These are phyloP conservation scores for Pseudophaeomoniella oleicola DNA, from an alignment of 2,329 filamentous ascomycete species.

Conservation along the genomic window DNA sequence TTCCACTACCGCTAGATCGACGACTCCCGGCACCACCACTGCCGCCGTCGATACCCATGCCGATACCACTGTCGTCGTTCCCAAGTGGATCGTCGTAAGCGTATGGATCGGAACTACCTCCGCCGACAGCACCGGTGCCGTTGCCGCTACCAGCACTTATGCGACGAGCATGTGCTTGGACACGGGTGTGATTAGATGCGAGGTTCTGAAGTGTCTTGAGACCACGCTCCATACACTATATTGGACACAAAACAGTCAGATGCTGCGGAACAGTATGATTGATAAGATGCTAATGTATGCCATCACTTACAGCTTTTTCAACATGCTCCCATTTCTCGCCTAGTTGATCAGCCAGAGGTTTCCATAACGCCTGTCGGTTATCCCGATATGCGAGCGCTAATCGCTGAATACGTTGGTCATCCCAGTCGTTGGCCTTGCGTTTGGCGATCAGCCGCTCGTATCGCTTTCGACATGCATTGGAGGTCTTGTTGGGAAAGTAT, in stretches of 20 bases:
- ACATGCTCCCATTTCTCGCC: slow-evolving; percentile 49
- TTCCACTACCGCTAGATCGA: background rate
- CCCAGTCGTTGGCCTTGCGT: slow-evolving; percentile 59
- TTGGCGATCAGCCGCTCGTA: slow-evolving; percentile 74
- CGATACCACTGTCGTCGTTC: slow-evolving; percentile 12
- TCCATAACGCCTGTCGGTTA: slow-evolving; percentile 71
- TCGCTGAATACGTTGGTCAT: slow-evolving; percentile 57
- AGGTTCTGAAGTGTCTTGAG: slow-evolving; percentile 65
- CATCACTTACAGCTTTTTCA: slow-evolving; percentile 60
- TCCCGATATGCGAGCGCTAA: slow-evolving; percentile 58
- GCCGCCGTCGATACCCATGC: background rate
- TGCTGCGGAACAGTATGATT: background rate
- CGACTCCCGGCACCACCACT: background rate
- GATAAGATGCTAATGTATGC: background rate
- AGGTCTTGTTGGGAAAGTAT: slow-evolving; percentile 61
- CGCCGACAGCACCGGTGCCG: slow-evolving; percentile 3
- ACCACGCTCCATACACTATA: slow-evolving; percentile 68
- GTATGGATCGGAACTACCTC: slow-evolving; percentile 16
- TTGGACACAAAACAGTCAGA: slow-evolving; percentile 4
- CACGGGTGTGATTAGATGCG: slow-evolving; percentile 49
- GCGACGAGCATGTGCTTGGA: slow-evolving; percentile 14
- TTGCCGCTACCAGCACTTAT: slow-evolving; percentile 3
- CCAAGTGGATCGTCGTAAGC: slow-evolving; percentile 16
- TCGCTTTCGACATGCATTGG: slow-evolving; percentile 78
- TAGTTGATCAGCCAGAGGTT: slow-evolving; percentile 48